These are phyloP conservation scores for Nemania sp. DNA, from an alignment of 2,329 filamentous ascomycete species.

Conservation along the genomic window DNA sequence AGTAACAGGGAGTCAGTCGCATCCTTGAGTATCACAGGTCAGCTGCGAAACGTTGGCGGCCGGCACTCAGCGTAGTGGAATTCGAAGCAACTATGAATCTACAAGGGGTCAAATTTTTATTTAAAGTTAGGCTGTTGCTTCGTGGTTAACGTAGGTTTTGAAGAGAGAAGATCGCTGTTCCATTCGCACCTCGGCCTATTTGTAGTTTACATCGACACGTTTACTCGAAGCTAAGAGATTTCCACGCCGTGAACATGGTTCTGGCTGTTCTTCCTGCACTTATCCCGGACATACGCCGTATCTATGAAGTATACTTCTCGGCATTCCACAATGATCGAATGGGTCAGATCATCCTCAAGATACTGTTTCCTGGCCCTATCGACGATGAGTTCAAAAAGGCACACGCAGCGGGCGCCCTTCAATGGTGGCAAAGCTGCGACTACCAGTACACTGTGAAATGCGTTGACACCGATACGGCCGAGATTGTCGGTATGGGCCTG, in stretches of 20 bases:
- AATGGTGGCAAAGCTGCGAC: constrained; percentile 13
- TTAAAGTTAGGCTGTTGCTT: background rate
- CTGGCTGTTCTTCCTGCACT: constrained; percentile 12
- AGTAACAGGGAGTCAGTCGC: background rate
- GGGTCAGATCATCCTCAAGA: constrained; percentile 9
- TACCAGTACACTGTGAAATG: constrained; percentile 15
- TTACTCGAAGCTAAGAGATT: background rate
- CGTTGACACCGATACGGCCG: constrained; percentile 9
- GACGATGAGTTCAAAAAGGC: constrained; percentile 7
- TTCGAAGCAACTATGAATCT: too few species aligned
- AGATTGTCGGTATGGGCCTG: constrained; percentile 15
- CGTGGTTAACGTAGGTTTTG: background rate
- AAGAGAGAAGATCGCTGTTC: background rate
- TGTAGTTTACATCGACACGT: background rate
- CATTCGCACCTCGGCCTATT: background rate
- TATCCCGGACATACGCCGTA: constrained; percentile 11
- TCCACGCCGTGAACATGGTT: background rate
- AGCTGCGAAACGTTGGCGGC: background rate
- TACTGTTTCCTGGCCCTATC: constrained; percentile 5
- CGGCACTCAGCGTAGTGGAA: too few species aligned
- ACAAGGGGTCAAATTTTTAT: background rate
- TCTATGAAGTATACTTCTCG: constrained; percentile 13
- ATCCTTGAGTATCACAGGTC: too few species aligned
- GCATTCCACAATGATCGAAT: constrained; percentile 11
- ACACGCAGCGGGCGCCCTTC: constrained; percentile 5